phyloP scores from a whole-genome alignment of 148 eudicot genomes.

The Oxyria digyna region DNA sequence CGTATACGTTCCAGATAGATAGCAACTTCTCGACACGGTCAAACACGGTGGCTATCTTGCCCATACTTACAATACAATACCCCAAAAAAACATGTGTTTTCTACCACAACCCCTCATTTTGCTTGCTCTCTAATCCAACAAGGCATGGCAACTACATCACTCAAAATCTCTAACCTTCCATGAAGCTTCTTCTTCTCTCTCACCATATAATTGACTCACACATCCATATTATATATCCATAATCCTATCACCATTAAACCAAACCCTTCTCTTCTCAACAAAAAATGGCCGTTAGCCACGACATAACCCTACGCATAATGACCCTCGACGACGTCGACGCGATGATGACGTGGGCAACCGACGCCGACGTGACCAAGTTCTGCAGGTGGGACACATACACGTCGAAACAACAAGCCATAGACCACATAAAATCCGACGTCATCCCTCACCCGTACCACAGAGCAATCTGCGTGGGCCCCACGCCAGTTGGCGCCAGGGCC shows the following conservation, averaged over 20 bases:
- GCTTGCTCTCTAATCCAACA: background rate
- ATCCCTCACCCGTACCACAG: slow-evolving; percentile 28
- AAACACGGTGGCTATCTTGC: background rate
- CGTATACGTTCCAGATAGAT: too few species aligned
- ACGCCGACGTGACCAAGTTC: slow-evolving; percentile 18
- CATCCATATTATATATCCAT: too few species aligned
- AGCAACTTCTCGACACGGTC: background rate
- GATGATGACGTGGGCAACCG: slow-evolving; percentile 32
- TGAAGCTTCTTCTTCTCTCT: background rate
- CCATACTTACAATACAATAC: background rate
- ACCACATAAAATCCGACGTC: slow-evolving; percentile 10
- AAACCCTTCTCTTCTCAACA: background rate
- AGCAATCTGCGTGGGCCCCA: slow-evolving; percentile 32
- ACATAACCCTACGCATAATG: slow-evolving; percentile 18
- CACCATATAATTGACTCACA: too few species aligned
- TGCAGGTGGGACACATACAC: slow-evolving; percentile 23
- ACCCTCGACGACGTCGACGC: slow-evolving; percentile 28
- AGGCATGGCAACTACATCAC: background rate
- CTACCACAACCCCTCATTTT: too few species aligned
- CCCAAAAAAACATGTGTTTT: background rate
- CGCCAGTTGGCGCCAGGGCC: slow-evolving; percentile 27
- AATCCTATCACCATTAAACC: background rate
- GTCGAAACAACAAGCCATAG: slow-evolving; percentile 23
- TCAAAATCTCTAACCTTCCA: background rate
- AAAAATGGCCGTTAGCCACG: background rate